Percentiles rank a stretch among this genome's conserved stretches.
Conservation (phyloP, 495 filamentous ascomycete species). For the Trichoderma parareesei region DNA sequence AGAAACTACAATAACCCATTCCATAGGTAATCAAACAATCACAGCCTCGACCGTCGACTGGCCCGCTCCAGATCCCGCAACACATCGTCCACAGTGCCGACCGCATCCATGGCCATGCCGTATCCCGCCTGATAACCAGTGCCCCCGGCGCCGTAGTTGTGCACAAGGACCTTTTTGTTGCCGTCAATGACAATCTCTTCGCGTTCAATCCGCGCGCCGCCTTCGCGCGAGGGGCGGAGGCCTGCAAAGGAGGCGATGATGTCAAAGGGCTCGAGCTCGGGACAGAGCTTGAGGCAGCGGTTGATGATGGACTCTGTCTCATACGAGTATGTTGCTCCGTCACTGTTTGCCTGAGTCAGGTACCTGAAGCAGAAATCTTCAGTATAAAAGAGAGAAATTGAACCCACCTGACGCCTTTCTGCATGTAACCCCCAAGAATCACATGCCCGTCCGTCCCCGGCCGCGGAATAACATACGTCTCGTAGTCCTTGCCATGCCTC, state of each 20-base stretch:
- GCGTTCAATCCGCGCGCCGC: conserved; percentile 23
- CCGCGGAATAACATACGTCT: conserved; percentile 30
- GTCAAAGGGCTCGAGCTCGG: conserved; percentile 18
- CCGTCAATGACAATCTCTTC: conserved; percentile 13
- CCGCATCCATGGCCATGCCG: conserved; percentile 52
- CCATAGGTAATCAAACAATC: not conserved
- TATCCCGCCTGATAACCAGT: conserved; percentile 63
- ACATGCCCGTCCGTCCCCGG: conserved; percentile 26
- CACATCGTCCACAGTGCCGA: conserved; percentile 48
- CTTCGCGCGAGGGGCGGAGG: conserved; percentile 24
- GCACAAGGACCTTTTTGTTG: conserved; percentile 45
- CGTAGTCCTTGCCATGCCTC: conserved; percentile 28
- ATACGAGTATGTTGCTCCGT: conserved; percentile 14
- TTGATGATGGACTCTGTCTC: conserved; percentile 25
- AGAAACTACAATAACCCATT: not conserved
- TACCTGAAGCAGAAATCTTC: no score
- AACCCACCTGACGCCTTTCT: conserved; percentile 20
- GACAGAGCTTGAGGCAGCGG: conserved; percentile 20
- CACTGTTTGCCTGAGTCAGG: conserved; percentile 5
- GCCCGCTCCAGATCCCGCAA: conserved; percentile 18
- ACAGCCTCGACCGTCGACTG: not conserved
- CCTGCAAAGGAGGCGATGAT: conserved; percentile 22
- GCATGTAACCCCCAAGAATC: conserved; percentile 26
- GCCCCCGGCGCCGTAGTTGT: conserved; percentile 77
- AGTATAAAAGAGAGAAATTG: no score